Evolutionary conservation across 176 grass and related monocot species (phyloP), one percentile per base, ranked within the genome.

Genomic region (Otatea glauca): DNA sequence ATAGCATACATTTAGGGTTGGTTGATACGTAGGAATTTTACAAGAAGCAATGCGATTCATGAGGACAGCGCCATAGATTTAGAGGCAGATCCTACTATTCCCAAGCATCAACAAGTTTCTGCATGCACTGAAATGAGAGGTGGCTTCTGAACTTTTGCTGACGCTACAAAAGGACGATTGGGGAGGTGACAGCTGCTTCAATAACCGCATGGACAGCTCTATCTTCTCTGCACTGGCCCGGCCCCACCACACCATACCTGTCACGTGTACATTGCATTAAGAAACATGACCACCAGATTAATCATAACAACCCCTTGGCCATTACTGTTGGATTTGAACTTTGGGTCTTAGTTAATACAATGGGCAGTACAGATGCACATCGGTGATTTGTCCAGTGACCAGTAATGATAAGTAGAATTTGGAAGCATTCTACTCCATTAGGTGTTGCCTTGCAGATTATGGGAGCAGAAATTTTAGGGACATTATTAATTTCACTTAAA

Each of bases 161-260:
- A n/a, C 60, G 60, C 80, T 79, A 61, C 68, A 45, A 61, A 68
- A 67, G 67, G 74, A 90, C 41, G 79, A 90, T 1, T 50, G 45
- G 49, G 47, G 72, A 74, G 67, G 72, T 60, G 84, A 86, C 88
- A 61, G 79, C 79, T 78, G 84, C 66, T 70, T 48, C 79, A 90
- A 62, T 79, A 79, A 72, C 79, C 15, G 66, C 72, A 68, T 67
- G 74, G 72, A 83, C 79, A 87, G 68, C 84, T 74, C 59, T 62
- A 90, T 80, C 75, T 74, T 69, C 80, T 69, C 79, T 84, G 80
- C 48, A 41, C 74, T 86, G 42, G 17, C 29, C 25, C 0, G 69
- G 75, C 53, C 68, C 42, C 59, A 79, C 79, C 59, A 74, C 39
- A 60, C 68, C 79, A 44, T 72, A 13, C n/a, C 75, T 65, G 80